Percentiles rank a stretch among this genome's conserved stretches.
Evolutionary conservation across 2,329 filamentous ascomycete genomes (phyloP).

Genomic region (Sarocladiaceae sp.): DNA sequence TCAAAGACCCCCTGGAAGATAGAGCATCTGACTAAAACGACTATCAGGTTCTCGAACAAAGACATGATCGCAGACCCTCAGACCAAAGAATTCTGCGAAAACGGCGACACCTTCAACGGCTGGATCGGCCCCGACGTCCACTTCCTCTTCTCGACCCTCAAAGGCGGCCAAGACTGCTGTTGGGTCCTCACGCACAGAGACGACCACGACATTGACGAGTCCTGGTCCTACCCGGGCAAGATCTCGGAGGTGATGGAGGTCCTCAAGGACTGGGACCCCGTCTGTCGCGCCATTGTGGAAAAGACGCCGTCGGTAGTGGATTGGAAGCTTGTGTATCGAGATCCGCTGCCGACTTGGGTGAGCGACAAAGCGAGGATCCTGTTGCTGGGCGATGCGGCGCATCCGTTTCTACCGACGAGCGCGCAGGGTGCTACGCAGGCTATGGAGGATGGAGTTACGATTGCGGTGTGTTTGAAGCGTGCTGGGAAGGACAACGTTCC

Average conservation of each 20-base stretch:
- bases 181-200: slow-evolving; percentile 50
- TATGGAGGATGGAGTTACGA: slow-evolving; percentile 16
- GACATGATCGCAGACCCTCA: slow-evolving; percentile 45
- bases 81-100: slow-evolving; percentile 46
- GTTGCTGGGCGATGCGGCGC: slow-evolving; percentile 16
- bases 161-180: slow-evolving; percentile 33
- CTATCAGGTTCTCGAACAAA: slow-evolving; percentile 30
- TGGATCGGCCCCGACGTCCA: slow-evolving; percentile 53
- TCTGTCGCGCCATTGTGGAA: slow-evolving; percentile 35
- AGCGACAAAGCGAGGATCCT: slow-evolving; percentile 13
- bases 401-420: slow-evolving; percentile 16
- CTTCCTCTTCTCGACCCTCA: slow-evolving; percentile 49
- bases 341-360: slow-evolving; percentile 41
- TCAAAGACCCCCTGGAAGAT: background rate
- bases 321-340: slow-evolving; percentile 45
- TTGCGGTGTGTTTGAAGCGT: slow-evolving; percentile 14
- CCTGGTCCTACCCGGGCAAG: slow-evolving; percentile 45
- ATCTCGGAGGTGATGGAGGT: slow-evolving; percentile 45
- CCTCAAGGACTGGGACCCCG: slow-evolving; percentile 37
- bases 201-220: slow-evolving; percentile 47
- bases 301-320: slow-evolving; percentile 40
- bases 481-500: slow-evolving; percentile 6
- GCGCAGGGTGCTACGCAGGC: slow-evolving; percentile 15
- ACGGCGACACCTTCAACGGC: slow-evolving; percentile 54
- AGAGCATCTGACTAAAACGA: too few relatives aligned